Percentiles rank a stretch among this genome's conserved stretches.
phyloP scores from a whole-genome alignment of 2,329 filamentous ascomycete genomes.

The Mariannaea elegans region DNA sequence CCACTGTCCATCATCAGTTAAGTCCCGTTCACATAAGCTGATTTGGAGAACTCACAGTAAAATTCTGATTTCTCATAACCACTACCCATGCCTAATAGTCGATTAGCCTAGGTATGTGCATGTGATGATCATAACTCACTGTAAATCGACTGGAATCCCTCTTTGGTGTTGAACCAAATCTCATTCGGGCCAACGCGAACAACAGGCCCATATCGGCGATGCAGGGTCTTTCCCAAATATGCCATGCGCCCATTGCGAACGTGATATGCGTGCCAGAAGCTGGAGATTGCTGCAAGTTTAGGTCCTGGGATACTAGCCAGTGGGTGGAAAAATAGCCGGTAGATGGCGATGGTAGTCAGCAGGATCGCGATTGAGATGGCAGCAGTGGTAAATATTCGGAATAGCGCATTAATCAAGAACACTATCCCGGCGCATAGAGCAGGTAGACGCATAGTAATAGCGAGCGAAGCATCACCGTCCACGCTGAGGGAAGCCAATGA shows the following conservation, averaged over 20 bases:
- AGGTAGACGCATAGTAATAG: slow-evolving; percentile 19
- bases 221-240: slow-evolving; percentile 53
- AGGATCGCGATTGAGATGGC: slow-evolving; percentile 22
- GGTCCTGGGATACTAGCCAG: slow-evolving; percentile 58
- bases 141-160: slow-evolving; percentile 59
- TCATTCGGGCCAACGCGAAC: slow-evolving; percentile 65
- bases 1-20: slow-evolving; percentile 44
- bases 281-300: slow-evolving; percentile 55
- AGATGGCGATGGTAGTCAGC: slow-evolving; percentile 38
- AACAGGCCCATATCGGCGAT: slow-evolving; percentile 56
- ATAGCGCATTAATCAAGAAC: not conserved
- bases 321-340: slow-evolving; percentile 55
- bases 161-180: slow-evolving; percentile 59
- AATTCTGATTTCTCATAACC: slow-evolving; percentile 63
- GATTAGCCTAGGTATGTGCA: not conserved
- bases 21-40: not conserved
- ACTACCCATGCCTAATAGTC: slow-evolving; percentile 51
- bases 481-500: not conserved
- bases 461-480: slow-evolving; percentile 22
- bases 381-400: slow-evolving; percentile 4
- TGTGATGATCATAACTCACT: slow-evolving; percentile 42
- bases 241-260: slow-evolving; percentile 54
- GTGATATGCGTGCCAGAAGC: slow-evolving; percentile 58
- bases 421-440: slow-evolving; percentile 12
- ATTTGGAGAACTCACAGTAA: slow-evolving; percentile 51